These are phyloP conservation scores for Sphaceloma murrayae DNA, from an alignment of 2,329 filamentous ascomycete genomes.

Conservation along the genomic window DNA sequence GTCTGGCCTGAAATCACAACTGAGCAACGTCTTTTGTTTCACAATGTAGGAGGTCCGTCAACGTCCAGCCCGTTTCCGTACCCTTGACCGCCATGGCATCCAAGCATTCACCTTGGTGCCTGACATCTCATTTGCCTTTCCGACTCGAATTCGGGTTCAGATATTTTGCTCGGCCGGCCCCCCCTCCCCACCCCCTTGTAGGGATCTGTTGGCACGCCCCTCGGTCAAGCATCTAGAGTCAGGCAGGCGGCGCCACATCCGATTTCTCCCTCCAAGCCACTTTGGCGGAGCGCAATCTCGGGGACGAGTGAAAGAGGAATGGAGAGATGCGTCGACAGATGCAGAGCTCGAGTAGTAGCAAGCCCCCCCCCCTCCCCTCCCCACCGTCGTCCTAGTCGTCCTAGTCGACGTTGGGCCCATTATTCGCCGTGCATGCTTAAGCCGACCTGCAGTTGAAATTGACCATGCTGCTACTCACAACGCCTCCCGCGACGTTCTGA, in stretches of 20 bases:
- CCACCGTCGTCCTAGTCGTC: no score
- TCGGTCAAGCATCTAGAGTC: slow-evolving; percentile 3
- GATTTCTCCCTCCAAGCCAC: slow-evolving; percentile 11
- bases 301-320: background rate
- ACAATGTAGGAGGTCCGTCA: slow-evolving; percentile 7
- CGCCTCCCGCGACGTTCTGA: slow-evolving; percentile 11
- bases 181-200: no score
- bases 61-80: slow-evolving; percentile 3
- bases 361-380: no score
- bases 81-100: slow-evolving; percentile 15
- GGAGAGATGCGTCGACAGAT: no score
- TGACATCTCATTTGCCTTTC: background rate
- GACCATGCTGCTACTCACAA: slow-evolving; percentile 9
- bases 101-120: slow-evolving; percentile 7
- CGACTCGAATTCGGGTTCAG: slow-evolving; percentile 4
- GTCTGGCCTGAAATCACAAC: slow-evolving; percentile 4
- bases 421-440: slow-evolving; percentile 4
- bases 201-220: slow-evolving; percentile 1
- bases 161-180: background rate
- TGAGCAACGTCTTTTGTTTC: slow-evolving; percentile 17
- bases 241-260: slow-evolving; percentile 16
- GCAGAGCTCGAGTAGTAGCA: no score
- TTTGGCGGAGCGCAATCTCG: slow-evolving; percentile 14
- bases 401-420: slow-evolving; percentile 5
- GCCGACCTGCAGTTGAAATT: slow-evolving; percentile 9